Evolutionary conservation across 2,329 filamentous ascomycete genomes (phyloP).

Genomic region (Teratosphaeria viscida): DNA sequence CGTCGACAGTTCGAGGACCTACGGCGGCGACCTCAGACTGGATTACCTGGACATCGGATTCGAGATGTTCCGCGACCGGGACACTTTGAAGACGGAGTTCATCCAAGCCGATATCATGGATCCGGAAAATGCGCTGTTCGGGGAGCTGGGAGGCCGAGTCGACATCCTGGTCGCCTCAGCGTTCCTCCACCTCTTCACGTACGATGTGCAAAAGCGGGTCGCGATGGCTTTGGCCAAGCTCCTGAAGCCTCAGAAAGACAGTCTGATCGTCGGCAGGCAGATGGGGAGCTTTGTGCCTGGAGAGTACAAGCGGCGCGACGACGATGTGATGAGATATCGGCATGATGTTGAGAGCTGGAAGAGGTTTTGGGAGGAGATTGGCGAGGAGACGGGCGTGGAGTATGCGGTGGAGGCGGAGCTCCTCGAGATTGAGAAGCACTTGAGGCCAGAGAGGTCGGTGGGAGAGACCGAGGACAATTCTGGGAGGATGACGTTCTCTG

Average conservation of each 20-base stretch:
- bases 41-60: conserved; percentile 29
- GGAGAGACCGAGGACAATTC: neutral
- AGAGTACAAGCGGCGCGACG: conserved; percentile 10
- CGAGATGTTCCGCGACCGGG: conserved; percentile 28
- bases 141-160: conserved; percentile 28
- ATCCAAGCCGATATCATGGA: conserved; percentile 28
- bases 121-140: conserved; percentile 8
- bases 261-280: conserved; percentile 31
- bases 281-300: conserved; percentile 24
- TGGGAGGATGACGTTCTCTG: conserved; percentile 6
- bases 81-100: conserved; percentile 22
- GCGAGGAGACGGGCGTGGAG: conserved; percentile 26
- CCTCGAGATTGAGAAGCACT: conserved; percentile 3
- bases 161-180: conserved; percentile 33
- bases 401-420: conserved; percentile 25
- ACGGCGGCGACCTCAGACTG: conserved; percentile 23
- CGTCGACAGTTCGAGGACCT: conserved; percentile 21
- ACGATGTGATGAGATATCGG: conserved; percentile 18
- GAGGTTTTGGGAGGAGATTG: conserved; percentile 30
- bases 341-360: conserved; percentile 29
- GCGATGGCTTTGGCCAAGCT: conserved; percentile 24
- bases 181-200: conserved; percentile 37
- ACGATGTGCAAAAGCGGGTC: conserved; percentile 29
- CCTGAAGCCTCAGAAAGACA: conserved; percentile 24
- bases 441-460: neutral